Evolutionary conservation across 176 grass and related monocot species (phyloP), one percentile per base, ranked within the genome.

Genomic region (Melocanna baccifera): DNA sequence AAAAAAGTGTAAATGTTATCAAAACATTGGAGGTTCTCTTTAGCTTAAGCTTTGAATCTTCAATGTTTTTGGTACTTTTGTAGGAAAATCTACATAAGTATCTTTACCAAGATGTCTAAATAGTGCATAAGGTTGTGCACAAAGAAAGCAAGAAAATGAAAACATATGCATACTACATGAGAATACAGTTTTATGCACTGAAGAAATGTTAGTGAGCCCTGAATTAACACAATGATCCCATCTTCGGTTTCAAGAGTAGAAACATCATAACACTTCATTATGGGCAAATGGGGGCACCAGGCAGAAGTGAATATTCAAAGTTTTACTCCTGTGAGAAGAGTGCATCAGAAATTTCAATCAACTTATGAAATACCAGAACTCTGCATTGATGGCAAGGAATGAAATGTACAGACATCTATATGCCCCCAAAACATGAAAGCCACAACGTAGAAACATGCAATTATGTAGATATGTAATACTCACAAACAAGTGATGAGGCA

Each of bases 171-270:
- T 25, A 86, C 83, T 62, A 71, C 74, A 47, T 61, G 83, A 65
- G 59, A 82, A 68, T n/a, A 12, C 62, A 63, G 70, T 71, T 10
- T 79, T 45, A 43, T 84, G 42, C n/a, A 58, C 72, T 11, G 34
- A 47, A 20, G 47, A 25, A 79, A 72, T 74, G 81, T 74, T 22
- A 77, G 57, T 52, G 76, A 83, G 73, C 53, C 86, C 43, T 84
- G 75, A 72, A 88, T 41, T 84, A 88, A 40, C 19, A 84, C 46
- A 64, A 30, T 66, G 46, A 84, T 41, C 41, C 67, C 59, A 67
- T 78, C 81, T 88, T 45, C 66, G 42, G 66, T 62, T 67, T 88
- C 86, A 73, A 79, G 34, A 78, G 32, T 79, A 71, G 70, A 84
- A 45, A 81, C 81, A 73, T 59, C 75, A 78, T 67, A 42, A 26